Conservation (phyloP, 1,139 yeast species). For the Chernovozyma sophiae-reginae region DNA sequence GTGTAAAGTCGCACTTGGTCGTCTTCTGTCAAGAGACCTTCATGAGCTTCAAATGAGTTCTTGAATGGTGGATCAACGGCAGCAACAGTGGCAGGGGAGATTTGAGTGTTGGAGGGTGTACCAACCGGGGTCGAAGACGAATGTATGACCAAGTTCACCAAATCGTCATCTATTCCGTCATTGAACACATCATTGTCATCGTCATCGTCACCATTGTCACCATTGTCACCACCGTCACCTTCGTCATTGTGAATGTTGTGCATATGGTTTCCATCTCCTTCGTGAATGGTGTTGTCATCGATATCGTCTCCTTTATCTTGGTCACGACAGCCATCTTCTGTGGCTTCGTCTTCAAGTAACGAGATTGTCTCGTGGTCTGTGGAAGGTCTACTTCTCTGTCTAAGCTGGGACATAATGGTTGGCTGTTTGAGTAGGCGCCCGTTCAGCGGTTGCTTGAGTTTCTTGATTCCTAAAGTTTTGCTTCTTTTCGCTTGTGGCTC, state of each 20-base stretch:
- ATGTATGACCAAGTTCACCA: constrained; percentile 9
- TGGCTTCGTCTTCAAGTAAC: background rate
- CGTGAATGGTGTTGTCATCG: constrained; percentile 16
- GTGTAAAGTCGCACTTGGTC: constrained; percentile 33
- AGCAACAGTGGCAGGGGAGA: constrained; percentile 1
- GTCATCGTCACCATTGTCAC: background rate
- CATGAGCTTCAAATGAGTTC: constrained; percentile 13
- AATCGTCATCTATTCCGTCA: constrained; percentile 27
- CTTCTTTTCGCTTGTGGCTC: constrained; percentile 2
- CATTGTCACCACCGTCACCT: no score
- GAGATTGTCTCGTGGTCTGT: background rate
- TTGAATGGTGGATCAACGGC: constrained; percentile 8
- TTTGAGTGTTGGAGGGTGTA: constrained; percentile 1
- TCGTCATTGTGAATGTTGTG: no score
- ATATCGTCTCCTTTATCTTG: background rate
- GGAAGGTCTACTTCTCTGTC: background rate
- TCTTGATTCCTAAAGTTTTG: constrained; percentile 16
- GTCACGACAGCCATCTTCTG: background rate
- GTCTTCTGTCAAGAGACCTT: constrained; percentile 27
- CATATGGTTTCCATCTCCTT: no score
- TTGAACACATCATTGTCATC: constrained; percentile 23
- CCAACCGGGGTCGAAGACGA: background rate
- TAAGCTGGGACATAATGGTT: background rate
- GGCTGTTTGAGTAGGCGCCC: no score
- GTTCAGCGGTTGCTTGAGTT: constrained; percentile 4